Conservation (phyloP, 495 filamentous ascomycete species). For the Penicillium alfredii region DNA sequence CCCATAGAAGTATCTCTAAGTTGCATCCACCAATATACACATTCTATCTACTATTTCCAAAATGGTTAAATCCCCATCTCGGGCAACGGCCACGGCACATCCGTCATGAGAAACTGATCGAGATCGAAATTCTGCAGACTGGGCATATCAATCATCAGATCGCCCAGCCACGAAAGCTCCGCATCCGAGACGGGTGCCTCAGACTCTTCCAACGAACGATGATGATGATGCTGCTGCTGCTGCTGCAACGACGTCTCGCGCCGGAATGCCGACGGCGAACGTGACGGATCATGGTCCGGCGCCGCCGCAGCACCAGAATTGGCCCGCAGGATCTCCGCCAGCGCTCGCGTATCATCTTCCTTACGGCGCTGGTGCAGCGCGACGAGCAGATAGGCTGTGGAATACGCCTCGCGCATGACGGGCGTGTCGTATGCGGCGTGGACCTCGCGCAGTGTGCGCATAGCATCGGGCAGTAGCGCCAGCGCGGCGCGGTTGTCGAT, state of each 20-base stretch:
- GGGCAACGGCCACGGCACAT: conserved; percentile 28
- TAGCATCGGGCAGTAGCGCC: conserved; percentile 40
- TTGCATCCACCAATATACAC: not conserved
- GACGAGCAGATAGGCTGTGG: conserved; percentile 46
- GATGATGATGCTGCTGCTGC: not conserved
- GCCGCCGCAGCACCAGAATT: conserved; percentile 24
- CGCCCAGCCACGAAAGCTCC: conserved; percentile 40
- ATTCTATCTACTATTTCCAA: not conserved
- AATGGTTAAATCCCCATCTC: conserved; percentile 25
- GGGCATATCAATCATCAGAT: conserved; percentile 41
- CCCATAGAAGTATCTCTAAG: no score
- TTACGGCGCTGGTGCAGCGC: conserved; percentile 39
- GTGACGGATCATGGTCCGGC: not conserved
- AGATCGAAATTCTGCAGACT: conserved; percentile 42
- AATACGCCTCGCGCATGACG: conserved; percentile 47
- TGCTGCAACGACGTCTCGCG: no score
- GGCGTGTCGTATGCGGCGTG: conserved; percentile 38
- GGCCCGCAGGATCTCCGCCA: conserved; percentile 31
- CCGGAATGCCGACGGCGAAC: not conserved
- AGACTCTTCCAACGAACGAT: conserved; percentile 4
- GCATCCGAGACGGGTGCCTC: conserved; percentile 14
- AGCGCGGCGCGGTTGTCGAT: conserved; percentile 46
- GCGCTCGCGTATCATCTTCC: conserved; percentile 35
- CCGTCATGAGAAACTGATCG: conserved; percentile 31
- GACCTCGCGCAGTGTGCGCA: conserved; percentile 45